Evolutionary conservation across 306 rosid species (phyloP), one percentile per base, ranked within the genome.

Genomic region (Cotoneaster glaucophyllus): DNA sequence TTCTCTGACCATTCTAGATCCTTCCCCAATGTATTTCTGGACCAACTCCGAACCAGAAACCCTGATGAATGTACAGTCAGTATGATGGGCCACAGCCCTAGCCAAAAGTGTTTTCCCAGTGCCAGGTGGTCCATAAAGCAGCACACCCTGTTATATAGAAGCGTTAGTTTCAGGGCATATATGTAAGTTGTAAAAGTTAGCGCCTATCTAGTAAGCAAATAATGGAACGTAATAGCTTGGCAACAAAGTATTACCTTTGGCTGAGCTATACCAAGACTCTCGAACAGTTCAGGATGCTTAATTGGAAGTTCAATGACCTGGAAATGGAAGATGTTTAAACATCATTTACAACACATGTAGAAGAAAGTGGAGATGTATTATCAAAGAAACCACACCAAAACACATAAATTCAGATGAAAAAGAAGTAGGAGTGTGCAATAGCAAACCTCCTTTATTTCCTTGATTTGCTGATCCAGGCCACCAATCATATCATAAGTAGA

Each of bases 181-280:
- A 69, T 57, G 26, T 4, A 41, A n/a, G 54, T 17, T 50, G 54
- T 15, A 57, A n/a, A 34, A 71, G 52, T 48, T 18, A 73, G 66
- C 66, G 34, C 64, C 37, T 19, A 70, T 54, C 12, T 61, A 71
- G 44, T 18, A 53, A 45, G 31, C 34, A 61, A 8, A 59, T 59
- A 67, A 62, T 32, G 15, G 56, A 37, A 58, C 5, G n/a, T 13
- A 45, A 66, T 37, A 80, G 62, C 59, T 34, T 59, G 66, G 34
- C 17, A 37, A 39, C 22, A 39, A 39, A 24, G 57, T 21, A 70
- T 39, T 87, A 96, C 99, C 99, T 96, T 92, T 43, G 99, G 99
- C 79, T 96, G 99, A 77, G 99, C 99, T 77, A 96, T 96, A 87
- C 99, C 99, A 84, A 96, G 99, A 84, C 99, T 96, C 83, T 96